Conservation (phyloP, 1,139 yeast genomes). For the Magnusiomyces paraingens region DNA sequence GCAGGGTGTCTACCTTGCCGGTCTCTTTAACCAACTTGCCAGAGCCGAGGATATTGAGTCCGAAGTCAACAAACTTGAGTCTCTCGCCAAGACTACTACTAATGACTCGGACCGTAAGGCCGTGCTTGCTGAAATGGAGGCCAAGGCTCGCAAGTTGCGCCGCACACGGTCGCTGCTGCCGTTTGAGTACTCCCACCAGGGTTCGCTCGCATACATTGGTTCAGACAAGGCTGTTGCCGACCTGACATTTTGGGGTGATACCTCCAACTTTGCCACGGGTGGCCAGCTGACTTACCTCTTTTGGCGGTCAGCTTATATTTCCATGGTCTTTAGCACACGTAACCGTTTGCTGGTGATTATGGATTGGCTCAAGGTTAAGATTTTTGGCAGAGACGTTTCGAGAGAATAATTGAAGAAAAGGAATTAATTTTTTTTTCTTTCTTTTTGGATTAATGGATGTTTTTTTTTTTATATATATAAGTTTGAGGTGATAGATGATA, state of each 20-base stretch:
- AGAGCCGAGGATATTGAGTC: conserved; percentile 56
- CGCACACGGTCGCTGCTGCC: conserved; percentile 70
- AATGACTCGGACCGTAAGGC: conserved; percentile 29
- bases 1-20: conserved; percentile 79
- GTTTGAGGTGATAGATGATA: too few relatives aligned
- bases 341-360: conserved; percentile 77
- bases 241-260: conserved; percentile 71
- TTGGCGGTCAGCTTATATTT: conserved; percentile 91
- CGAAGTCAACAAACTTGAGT: conserved; percentile 36
- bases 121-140: conserved; percentile 34
- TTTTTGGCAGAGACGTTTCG: conserved; percentile 78
- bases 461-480: too few relatives aligned
- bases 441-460: too few relatives aligned
- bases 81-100: conserved; percentile 34
- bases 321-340: conserved; percentile 86
- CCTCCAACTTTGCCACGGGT: conserved; percentile 68
- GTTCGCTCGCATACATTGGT: conserved; percentile 66
- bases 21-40: conserved; percentile 61
- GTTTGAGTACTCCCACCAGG: conserved; percentile 57
- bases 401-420: conserved; percentile 31
- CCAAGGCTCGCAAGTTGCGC: conserved; percentile 37
- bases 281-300: conserved; percentile 83
- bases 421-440: too few relatives aligned
- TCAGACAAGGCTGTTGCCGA: conserved; percentile 93
- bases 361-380: conserved; percentile 82